Percentiles rank a stretch among this genome's conserved stretches.
Evolutionary conservation across 1,284 basidiomycete species (phyloP).

Genomic region (Ceratobasidium sp.): DNA sequence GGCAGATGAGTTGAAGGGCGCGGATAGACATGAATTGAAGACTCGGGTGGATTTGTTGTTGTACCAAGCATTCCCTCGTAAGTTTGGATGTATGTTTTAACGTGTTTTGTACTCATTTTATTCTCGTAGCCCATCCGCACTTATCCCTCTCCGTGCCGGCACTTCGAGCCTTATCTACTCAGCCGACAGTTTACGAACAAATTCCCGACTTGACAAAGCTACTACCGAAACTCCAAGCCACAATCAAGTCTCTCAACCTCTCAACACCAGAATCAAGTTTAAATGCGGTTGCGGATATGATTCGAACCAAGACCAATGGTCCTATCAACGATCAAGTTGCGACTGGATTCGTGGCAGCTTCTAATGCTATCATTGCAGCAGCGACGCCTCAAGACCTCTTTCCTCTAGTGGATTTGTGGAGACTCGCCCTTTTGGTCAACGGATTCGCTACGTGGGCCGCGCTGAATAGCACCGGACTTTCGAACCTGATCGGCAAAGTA

Average conservation of each 20-base stretch:
- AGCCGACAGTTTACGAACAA: constrained; percentile 82
- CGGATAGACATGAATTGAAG: constrained; percentile 73
- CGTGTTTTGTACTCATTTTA: background rate
- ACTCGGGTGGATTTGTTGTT: constrained; percentile 79
- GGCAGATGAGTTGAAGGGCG: constrained; percentile 81
- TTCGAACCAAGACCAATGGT: background rate
- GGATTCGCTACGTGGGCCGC: constrained; percentile 68
- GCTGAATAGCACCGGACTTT: constrained; percentile 41
- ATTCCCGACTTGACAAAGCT: constrained; percentile 57
- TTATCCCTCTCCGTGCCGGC: constrained; percentile 71
- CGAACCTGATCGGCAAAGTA: constrained; percentile 57
- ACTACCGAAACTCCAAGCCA: constrained; percentile 13
- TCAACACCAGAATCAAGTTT: background rate
- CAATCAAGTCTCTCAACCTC: constrained; percentile 1
- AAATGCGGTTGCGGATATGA: background rate
- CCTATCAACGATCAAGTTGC: background rate
- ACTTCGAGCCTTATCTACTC: constrained; percentile 73
- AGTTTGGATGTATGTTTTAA: constrained; percentile 54
- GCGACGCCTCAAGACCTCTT: constrained; percentile 77
- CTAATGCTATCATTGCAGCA: constrained; percentile 61
- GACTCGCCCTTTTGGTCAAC: constrained; percentile 78
- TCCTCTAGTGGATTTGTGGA: constrained; percentile 87
- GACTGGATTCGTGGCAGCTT: constrained; percentile 54
- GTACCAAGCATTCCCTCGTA: constrained; percentile 82
- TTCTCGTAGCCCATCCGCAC: constrained; percentile 79